Conservation (phyloP, 331 rosid species). For the Phaseolus coccineus region DNA sequence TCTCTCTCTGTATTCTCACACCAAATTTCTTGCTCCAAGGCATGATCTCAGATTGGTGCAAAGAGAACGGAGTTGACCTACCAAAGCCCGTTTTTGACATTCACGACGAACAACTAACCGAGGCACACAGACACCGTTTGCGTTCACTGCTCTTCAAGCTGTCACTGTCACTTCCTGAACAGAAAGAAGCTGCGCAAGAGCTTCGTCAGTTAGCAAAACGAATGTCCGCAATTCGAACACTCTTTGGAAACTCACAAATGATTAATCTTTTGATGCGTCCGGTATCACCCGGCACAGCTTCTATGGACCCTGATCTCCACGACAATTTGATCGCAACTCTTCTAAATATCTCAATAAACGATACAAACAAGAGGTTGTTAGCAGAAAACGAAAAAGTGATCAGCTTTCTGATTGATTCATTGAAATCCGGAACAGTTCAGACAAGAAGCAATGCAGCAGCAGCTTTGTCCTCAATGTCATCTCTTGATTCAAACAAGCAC, state of each 20-base stretch:
- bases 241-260: constrained; percentile 41
- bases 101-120: constrained; percentile 41
- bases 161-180: constrained; percentile 49
- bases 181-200: constrained; percentile 68
- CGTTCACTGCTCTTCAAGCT: constrained; percentile 49
- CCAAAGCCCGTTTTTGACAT: constrained; percentile 47
- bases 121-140: constrained; percentile 37
- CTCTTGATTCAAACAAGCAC: constrained; percentile 48
- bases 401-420: constrained; percentile 55
- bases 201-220: constrained; percentile 50
- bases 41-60: constrained; percentile 63
- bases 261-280: constrained; percentile 53
- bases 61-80: constrained; percentile 46
- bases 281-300: constrained; percentile 29
- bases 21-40: constrained; percentile 57
- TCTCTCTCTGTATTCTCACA: constrained; percentile 49
- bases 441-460: constrained; percentile 66
- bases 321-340: constrained; percentile 65
- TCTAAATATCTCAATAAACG: constrained; percentile 56
- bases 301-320: constrained; percentile 52
- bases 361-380: constrained; percentile 53
- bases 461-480: constrained; percentile 55
- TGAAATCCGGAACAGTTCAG: constrained; percentile 52
- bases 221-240: constrained; percentile 50
- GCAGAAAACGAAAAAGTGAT: constrained; percentile 50